phyloP scores from a whole-genome alignment of 2,329 filamentous ascomycete species.

The Amauroascus niger region DNA sequence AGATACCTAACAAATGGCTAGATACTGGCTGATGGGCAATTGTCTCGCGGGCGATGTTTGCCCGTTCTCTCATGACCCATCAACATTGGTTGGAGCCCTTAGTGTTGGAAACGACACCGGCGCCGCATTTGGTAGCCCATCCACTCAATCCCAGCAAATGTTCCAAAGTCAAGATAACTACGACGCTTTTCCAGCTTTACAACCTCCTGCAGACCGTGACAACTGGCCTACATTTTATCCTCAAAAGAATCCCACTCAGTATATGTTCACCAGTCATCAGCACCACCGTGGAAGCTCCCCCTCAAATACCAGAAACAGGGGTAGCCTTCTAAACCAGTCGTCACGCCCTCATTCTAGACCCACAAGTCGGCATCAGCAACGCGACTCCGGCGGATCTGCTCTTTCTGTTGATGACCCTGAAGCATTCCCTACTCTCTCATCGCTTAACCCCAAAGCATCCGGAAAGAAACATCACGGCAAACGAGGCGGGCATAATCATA shows the following conservation, averaged over 20 bases:
- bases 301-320: slow-evolving; percentile 37
- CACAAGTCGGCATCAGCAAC: slow-evolving; percentile 66
- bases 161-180: slow-evolving; percentile 70
- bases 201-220: slow-evolving; percentile 51
- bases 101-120: slow-evolving; percentile 49
- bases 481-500: slow-evolving; percentile 64
- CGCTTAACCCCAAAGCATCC: slow-evolving; percentile 56
- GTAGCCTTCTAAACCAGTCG: slow-evolving; percentile 43
- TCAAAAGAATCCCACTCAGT: slow-evolving; percentile 38
- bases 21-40: slow-evolving; percentile 93
- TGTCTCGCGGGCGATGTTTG: slow-evolving; percentile 90
- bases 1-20: slow-evolving; percentile 32
- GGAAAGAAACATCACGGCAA: slow-evolving; percentile 92
- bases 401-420: slow-evolving; percentile 87
- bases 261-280: slow-evolving; percentile 3
- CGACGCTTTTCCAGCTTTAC: slow-evolving; percentile 72
- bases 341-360: slow-evolving; percentile 71
- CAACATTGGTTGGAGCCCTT: slow-evolving; percentile 73
- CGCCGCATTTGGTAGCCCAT: slow-evolving; percentile 48
- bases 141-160: slow-evolving; percentile 46
- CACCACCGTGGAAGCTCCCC: slow-evolving; percentile 17
- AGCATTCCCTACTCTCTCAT: slow-evolving; percentile 82
- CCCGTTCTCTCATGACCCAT: slow-evolving; percentile 93
- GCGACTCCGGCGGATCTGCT: slow-evolving; percentile 54
- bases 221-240: slow-evolving; percentile 45